Percentiles rank a stretch among this genome's conserved stretches.
These are phyloP conservation scores for Bruguiera parviflora DNA, from an alignment of 345 rosid species.

Conservation along the genomic window DNA sequence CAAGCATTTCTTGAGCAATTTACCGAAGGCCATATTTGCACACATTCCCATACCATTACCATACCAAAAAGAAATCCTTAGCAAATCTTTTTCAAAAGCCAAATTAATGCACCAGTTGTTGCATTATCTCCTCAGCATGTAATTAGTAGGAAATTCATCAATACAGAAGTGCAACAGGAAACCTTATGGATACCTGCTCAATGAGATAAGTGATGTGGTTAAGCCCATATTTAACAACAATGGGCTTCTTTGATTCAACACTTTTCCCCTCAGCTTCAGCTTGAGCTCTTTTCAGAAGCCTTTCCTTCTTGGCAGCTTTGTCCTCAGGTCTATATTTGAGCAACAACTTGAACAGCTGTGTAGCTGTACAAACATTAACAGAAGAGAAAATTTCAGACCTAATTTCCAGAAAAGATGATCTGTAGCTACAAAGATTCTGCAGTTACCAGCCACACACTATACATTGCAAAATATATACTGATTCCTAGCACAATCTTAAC, in stretches of 20 bases:
- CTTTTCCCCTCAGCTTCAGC: slow-evolving; percentile 63
- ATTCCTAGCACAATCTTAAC: no score
- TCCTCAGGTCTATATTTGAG: slow-evolving; percentile 73
- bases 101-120: no score
- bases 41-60: not conserved
- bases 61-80: not conserved
- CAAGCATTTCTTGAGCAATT: no score
- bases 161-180: not conserved
- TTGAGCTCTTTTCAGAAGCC: slow-evolving; percentile 52
- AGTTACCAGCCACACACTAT: not conserved
- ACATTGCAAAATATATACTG: not conserved
- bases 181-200: slow-evolving; percentile 42
- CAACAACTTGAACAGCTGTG: slow-evolving; percentile 57
- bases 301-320: slow-evolving; percentile 59
- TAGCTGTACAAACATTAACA: slow-evolving; percentile 33
- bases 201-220: slow-evolving; percentile 73
- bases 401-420: not conserved
- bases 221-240: slow-evolving; percentile 69
- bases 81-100: no score
- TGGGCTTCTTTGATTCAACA: slow-evolving; percentile 56
- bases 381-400: not conserved
- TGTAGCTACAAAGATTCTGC: not conserved
- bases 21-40: no score
- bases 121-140: not conserved
- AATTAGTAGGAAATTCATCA: not conserved